Evolutionary conservation across 2,329 filamentous ascomycete genomes (phyloP).

Genomic region (Colletotrichum gigasporum): DNA sequence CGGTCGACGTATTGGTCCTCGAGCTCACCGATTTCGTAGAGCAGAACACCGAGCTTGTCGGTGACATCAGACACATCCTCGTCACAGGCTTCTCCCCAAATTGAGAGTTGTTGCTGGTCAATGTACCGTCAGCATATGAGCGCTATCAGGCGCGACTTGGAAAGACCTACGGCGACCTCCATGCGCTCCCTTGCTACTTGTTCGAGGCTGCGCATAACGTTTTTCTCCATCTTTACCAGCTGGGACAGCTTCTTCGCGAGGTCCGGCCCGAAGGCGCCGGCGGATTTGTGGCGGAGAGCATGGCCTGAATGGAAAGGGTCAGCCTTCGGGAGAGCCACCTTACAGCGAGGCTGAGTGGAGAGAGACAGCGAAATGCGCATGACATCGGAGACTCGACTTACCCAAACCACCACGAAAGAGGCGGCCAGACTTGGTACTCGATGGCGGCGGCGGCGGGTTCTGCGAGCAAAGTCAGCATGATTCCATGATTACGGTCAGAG

Average conservation of each 20-base stretch:
- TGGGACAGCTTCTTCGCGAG: slow-evolving; percentile 97
- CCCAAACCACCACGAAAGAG: slow-evolving; percentile 88
- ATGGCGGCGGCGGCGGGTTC: slow-evolving; percentile 92
- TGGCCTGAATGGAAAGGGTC: slow-evolving; percentile 56
- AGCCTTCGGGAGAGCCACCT: slow-evolving; percentile 6
- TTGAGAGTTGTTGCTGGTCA: slow-evolving; percentile 93
- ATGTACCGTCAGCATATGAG: slow-evolving; percentile 22
- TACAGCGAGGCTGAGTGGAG: no score
- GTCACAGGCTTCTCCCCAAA: slow-evolving; percentile 95
- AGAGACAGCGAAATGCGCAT: not conserved
- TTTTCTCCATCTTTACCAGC: slow-evolving; percentile 99
- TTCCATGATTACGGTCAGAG: slow-evolving; percentile 6
- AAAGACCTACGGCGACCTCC: slow-evolving; percentile 88
- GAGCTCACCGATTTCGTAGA: slow-evolving; percentile 98
- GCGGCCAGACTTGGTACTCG: slow-evolving; percentile 88
- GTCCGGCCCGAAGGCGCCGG: slow-evolving; percentile 83
- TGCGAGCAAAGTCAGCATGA: slow-evolving; percentile 50
- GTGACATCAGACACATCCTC: slow-evolving; percentile 99
- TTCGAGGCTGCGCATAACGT: slow-evolving; percentile 98
- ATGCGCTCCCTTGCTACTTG: slow-evolving; percentile 94
- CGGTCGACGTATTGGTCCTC: slow-evolving; percentile 98
- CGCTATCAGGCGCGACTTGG: no score
- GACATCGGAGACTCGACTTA: slow-evolving; percentile 59
- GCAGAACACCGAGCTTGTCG: slow-evolving; percentile 96
- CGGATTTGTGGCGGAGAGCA: slow-evolving; percentile 77